These are phyloP conservation scores for Chaetomium fimeti DNA, from an alignment of 495 filamentous ascomycete species.

Conservation along the genomic window DNA sequence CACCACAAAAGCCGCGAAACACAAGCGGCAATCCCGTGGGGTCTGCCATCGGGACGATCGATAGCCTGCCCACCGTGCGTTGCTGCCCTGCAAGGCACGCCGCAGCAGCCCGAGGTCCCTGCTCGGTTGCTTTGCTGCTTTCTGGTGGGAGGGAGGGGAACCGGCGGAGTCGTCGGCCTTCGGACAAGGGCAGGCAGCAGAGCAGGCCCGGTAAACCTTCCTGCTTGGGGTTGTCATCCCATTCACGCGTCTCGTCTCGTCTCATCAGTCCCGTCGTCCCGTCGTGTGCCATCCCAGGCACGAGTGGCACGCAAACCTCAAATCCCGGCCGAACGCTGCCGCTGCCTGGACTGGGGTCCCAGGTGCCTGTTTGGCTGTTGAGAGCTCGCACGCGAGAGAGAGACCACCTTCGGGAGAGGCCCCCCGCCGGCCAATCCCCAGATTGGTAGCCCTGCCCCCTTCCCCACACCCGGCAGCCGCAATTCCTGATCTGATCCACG, in stretches of 20 bases:
- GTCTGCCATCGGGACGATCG: constrained; percentile 16
- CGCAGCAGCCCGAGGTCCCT: constrained; percentile 13
- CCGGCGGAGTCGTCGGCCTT: not conserved
- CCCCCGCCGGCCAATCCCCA: constrained; percentile 15
- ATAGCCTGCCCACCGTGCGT: constrained; percentile 17
- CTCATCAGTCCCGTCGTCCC: constrained; percentile 1
- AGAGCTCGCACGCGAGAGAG: constrained; percentile 7
- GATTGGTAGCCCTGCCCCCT: constrained; percentile 35
- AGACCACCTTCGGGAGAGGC: constrained; percentile 1
- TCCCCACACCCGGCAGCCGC: constrained; percentile 37
- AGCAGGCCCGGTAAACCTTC: not conserved
- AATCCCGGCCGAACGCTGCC: constrained; percentile 19
- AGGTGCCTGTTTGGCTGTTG: constrained; percentile 16
- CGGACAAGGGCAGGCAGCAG: not conserved
- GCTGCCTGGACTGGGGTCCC: constrained; percentile 24
- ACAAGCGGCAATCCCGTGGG: constrained; percentile 22
- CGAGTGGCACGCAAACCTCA: constrained; percentile 16
- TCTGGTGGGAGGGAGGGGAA: not conserved
- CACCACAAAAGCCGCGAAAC: constrained; percentile 23
- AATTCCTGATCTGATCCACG: constrained; percentile 38
- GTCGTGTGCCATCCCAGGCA: constrained; percentile 13
- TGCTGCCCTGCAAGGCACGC: constrained; percentile 17
- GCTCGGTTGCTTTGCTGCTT: not conserved
- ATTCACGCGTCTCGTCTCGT: not conserved
- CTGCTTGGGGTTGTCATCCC: constrained; percentile 8